Evolutionary conservation across 2,329 filamentous ascomycete species (phyloP).

Genomic region (Davidsoniella virescens): DNA sequence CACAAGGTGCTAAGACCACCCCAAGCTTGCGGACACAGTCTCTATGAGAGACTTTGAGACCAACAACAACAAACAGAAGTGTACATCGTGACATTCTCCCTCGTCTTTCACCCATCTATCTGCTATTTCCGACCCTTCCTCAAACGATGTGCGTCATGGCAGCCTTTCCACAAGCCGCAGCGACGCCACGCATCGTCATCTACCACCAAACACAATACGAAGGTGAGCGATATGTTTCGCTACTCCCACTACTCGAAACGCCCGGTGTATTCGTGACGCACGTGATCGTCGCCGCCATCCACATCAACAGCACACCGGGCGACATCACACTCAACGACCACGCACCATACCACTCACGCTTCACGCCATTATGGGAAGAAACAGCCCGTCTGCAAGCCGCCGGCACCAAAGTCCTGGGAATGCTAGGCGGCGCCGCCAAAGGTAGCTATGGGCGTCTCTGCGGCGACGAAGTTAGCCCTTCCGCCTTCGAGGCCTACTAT

Average conservation of each 20-base stretch:
- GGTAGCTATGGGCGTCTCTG: slow-evolving; percentile 46
- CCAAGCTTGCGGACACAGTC: no score
- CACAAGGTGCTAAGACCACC: no score
- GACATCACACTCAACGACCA: slow-evolving; percentile 70
- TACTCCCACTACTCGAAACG: slow-evolving; percentile 34
- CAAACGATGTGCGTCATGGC: background rate
- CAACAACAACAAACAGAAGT: no score
- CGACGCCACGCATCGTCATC: slow-evolving; percentile 26
- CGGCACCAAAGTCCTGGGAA: slow-evolving; percentile 66
- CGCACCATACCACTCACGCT: slow-evolving; percentile 48
- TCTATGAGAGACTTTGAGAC: no score
- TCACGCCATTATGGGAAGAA: slow-evolving; percentile 63
- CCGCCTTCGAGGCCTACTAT: slow-evolving; percentile 58
- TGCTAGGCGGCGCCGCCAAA: slow-evolving; percentile 72
- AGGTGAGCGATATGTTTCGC: slow-evolving; percentile 28
- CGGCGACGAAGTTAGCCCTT: slow-evolving; percentile 28
- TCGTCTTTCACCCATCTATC: background rate
- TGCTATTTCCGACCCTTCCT: background rate
- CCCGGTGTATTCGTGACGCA: slow-evolving; percentile 43
- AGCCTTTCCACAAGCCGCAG: slow-evolving; percentile 20
- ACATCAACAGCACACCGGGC: slow-evolving; percentile 53
- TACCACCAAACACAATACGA: slow-evolving; percentile 42
- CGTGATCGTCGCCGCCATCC: slow-evolving; percentile 72
- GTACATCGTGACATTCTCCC: background rate
- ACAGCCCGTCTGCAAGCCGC: slow-evolving; percentile 51